Percentiles rank a stretch among this genome's conserved stretches.
These are phyloP conservation scores for Neurospora tetrasperma DNA, from an alignment of 495 filamentous ascomycete species.

Conservation along the genomic window DNA sequence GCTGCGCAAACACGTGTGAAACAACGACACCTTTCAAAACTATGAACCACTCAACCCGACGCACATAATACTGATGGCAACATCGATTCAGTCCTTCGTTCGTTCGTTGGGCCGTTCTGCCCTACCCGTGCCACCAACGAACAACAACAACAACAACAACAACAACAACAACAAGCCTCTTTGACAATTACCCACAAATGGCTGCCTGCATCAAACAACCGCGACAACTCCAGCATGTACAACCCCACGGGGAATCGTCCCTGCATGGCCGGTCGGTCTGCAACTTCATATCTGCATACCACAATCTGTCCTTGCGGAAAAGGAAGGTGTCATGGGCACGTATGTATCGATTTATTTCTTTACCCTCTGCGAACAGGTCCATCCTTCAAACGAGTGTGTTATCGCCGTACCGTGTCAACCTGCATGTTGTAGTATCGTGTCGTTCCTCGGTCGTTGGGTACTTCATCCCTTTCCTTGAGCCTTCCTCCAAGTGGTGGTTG, in stretches of 20 bases:
- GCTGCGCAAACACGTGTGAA: neutral
- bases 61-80: neutral
- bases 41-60: neutral
- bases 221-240: neutral
- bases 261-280: neutral
- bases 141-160: no score
- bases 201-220: neutral
- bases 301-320: neutral
- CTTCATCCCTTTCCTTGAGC: neutral
- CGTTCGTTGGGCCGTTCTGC: neutral
- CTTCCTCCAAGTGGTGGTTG: no score
- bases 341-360: neutral
- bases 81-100: neutral
- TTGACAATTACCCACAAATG: neutral
- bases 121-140: neutral
- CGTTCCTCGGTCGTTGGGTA: neutral
- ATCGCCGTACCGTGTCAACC: neutral
- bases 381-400: neutral
- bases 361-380: neutral
- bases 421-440: neutral
- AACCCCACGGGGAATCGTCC: neutral
- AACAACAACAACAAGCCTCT: neutral
- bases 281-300: neutral
- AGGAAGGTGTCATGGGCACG: neutral
- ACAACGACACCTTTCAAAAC: neutral